Conservation (phyloP, 257 asterid species). For the Nicotiana tomentosiformis region DNA sequence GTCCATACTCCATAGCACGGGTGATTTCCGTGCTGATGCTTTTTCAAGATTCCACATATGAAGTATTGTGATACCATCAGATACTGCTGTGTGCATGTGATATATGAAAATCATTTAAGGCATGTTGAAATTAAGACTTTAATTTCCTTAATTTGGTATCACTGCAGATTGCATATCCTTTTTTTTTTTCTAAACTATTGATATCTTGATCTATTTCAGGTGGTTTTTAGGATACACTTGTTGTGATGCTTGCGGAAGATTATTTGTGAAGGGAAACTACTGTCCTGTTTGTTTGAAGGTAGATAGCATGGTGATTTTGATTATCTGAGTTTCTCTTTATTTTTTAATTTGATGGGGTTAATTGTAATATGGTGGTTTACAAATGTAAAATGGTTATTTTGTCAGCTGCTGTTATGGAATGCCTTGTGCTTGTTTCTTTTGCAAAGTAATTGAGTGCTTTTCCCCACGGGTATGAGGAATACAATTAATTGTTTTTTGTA, state of each 20-base stretch:
- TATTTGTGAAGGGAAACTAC: slow-evolving; percentile 87
- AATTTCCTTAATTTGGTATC: neutral
- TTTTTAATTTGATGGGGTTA: neutral
- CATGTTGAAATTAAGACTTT: neutral
- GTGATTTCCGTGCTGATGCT: neutral
- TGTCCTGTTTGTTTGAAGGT: slow-evolving; percentile 99
- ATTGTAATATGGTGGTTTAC: neutral
- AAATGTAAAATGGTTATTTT: neutral
- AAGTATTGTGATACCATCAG: neutral
- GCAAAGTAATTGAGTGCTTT: neutral
- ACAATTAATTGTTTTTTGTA: slow-evolving; percentile 17
- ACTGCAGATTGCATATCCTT: neutral
- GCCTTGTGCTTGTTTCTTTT: neutral
- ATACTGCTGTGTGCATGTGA: neutral
- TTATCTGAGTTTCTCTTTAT: neutral
- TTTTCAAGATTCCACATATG: neutral
- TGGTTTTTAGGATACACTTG: slow-evolving; percentile 99
- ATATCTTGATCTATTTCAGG: slow-evolving; percentile 39
- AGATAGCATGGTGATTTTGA: neutral
- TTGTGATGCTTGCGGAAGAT: slow-evolving; percentile 99
- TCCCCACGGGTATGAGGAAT: neutral
- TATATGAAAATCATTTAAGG: neutral
- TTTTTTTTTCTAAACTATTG: neutral
- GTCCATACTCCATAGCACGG: neutral
- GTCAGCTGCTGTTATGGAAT: neutral